Evolutionary conservation across 345 rosid genomes (phyloP).

Genomic region (Salix exigua): DNA sequence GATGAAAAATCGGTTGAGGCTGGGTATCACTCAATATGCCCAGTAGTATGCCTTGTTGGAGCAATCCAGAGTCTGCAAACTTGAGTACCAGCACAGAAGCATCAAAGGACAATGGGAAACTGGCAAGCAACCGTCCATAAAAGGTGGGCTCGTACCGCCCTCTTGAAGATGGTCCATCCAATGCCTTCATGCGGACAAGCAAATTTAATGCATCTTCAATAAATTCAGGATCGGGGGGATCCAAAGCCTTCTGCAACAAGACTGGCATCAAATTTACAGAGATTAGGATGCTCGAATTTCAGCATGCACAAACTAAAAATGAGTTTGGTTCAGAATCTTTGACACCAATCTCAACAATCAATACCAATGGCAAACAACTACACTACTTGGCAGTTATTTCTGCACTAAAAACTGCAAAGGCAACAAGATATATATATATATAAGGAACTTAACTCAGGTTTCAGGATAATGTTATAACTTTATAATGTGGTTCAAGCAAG

Average conservation of each 20-base stretch:
- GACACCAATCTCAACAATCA: background rate
- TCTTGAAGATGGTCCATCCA: constrained; percentile 48
- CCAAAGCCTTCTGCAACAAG: constrained; percentile 82
- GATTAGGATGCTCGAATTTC: constrained; percentile 11
- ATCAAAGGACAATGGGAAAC: constrained; percentile 80
- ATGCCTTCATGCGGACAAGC: constrained; percentile 55
- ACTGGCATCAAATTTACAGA: constrained; percentile 40
- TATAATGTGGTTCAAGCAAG: background rate
- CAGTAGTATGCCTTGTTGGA: constrained; percentile 81
- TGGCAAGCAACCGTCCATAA: constrained; percentile 79
- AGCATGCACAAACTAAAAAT: background rate
- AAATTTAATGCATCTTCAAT: constrained; percentile 69
- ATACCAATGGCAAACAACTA: background rate
- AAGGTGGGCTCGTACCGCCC: constrained; percentile 83
- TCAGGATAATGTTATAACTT: background rate
- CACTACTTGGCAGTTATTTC: background rate
- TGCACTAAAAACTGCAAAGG: background rate
- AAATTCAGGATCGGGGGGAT: constrained; percentile 71
- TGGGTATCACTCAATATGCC: constrained; percentile 79
- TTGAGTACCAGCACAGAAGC: constrained; percentile 69
- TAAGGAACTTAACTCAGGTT: background rate
- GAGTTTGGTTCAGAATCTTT: background rate
- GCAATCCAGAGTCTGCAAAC: constrained; percentile 77
- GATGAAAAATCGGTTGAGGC: constrained; percentile 76
- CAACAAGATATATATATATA: background rate